A percentile compares a stretch with the other conserved stretches of the same genome.
Evolutionary conservation across 352 stramenopile species (phyloP).

Genomic region (Pythium oligandrum): DNA sequence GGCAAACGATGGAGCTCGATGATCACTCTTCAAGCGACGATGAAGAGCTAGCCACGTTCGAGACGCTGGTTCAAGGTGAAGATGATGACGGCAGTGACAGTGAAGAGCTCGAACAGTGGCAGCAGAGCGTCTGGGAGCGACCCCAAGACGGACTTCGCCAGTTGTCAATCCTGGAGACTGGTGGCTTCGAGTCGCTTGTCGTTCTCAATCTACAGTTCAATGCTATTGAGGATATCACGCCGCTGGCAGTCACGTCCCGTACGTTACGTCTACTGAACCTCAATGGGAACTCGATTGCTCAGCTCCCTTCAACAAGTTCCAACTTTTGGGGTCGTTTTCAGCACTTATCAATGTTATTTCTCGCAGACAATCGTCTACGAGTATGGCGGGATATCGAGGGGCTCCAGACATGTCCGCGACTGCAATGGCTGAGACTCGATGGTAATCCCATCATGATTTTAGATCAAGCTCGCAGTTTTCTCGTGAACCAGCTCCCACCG

Average conservation of each 20-base stretch:
- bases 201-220: slow-evolving; percentile 65
- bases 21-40: too few relatives aligned
- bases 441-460: slow-evolving; percentile 60
- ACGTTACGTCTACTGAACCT: slow-evolving; percentile 62
- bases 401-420: slow-evolving; percentile 27
- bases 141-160: slow-evolving; percentile 24
- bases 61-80: too few relatives aligned
- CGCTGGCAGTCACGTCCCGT: slow-evolving; percentile 29
- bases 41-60: too few relatives aligned
- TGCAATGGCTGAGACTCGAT: slow-evolving; percentile 56
- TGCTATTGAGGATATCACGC: slow-evolving; percentile 43
- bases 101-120: slow-evolving; percentile 23
- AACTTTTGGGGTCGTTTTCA: slow-evolving; percentile 53
- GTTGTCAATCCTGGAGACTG: slow-evolving; percentile 3
- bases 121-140: slow-evolving; percentile 50
- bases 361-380: slow-evolving; percentile 48
- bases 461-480: slow-evolving; percentile 44
- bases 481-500: slow-evolving; percentile 65
- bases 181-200: slow-evolving; percentile 46
- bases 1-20: too few relatives aligned
- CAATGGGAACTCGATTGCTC: slow-evolving; percentile 42
- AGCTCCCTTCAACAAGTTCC: slow-evolving; percentile 22
- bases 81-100: neutral
- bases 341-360: slow-evolving; percentile 46
- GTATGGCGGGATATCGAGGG: slow-evolving; percentile 47